Evolutionary conservation across 805 yeast species (phyloP).

Genomic region (Wickerhamiella alocasiicola): DNA sequence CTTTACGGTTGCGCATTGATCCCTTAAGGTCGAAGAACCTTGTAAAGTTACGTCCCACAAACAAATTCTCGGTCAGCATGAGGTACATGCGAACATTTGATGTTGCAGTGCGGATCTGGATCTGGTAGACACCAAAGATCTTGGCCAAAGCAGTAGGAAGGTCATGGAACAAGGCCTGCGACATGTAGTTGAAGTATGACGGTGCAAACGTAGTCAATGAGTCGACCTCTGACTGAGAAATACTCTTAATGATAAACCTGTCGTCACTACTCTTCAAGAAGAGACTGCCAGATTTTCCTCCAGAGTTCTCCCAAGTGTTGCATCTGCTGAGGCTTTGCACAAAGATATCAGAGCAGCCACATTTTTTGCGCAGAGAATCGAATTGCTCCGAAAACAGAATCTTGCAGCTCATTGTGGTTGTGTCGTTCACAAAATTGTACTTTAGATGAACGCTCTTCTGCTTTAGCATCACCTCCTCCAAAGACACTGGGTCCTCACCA

Average conservation of each 20-base stretch:
- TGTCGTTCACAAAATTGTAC: constrained; percentile 82
- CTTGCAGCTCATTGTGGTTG: constrained; percentile 75
- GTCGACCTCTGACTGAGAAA: constrained; percentile 78
- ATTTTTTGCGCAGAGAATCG: constrained; percentile 79
- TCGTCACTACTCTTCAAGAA: constrained; percentile 87
- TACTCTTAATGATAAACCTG: constrained; percentile 76
- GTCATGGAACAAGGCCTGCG: constrained; percentile 89
- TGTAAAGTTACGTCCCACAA: constrained; percentile 67
- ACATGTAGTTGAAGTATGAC: constrained; percentile 88
- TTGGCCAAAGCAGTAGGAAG: constrained; percentile 90
- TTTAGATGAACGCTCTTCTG: constrained; percentile 81
- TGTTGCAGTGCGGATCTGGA: constrained; percentile 67
- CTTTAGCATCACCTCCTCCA: constrained; percentile 64
- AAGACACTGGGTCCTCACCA: constrained; percentile 19
- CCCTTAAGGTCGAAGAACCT: constrained; percentile 94
- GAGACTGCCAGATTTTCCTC: constrained; percentile 94
- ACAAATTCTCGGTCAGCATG: constrained; percentile 88
- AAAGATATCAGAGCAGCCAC: constrained; percentile 63
- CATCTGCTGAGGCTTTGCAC: constrained; percentile 88
- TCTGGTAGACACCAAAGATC: constrained; percentile 90
- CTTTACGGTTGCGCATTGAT: constrained; percentile 94
- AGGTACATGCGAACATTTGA: constrained; percentile 77
- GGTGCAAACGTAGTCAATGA: constrained; percentile 94
- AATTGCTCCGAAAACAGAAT: constrained; percentile 93
- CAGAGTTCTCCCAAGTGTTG: constrained; percentile 88